A percentile compares a stretch with the other conserved stretches of the same genome.
These are phyloP conservation scores for Malus orientalis DNA, from an alignment of 306 rosid genomes.

Conservation along the genomic window DNA sequence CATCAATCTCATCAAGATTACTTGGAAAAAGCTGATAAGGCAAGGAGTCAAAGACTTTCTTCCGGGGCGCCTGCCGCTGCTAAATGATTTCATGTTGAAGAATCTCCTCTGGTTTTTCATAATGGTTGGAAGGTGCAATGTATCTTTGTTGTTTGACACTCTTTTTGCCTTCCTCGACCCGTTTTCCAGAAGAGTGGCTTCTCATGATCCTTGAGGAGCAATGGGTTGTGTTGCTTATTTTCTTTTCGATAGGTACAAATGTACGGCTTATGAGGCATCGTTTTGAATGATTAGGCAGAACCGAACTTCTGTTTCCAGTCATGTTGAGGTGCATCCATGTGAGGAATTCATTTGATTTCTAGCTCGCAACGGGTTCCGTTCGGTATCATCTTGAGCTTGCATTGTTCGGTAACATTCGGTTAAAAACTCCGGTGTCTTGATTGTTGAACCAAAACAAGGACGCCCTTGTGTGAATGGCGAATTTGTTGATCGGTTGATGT, in stretches of 20 bases:
- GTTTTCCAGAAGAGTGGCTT: not conserved
- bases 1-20: constrained; percentile 96
- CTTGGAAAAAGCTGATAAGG: constrained; percentile 88
- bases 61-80: constrained; percentile 51
- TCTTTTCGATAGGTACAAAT: not conserved
- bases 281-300: not conserved
- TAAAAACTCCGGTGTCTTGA: no score
- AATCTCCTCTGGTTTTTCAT: constrained; percentile 7
- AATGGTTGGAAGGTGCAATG: not conserved
- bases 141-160: not conserved
- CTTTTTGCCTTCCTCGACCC: not conserved
- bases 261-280: not conserved
- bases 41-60: constrained; percentile 84
- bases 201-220: not conserved
- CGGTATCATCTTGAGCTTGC: no score
- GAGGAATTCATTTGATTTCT: no score
- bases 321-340: not conserved
- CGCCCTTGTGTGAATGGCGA: no score
- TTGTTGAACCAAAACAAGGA: no score
- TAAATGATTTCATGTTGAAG: constrained; percentile 35
- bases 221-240: not conserved
- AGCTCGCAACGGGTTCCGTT: no score
- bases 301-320: not conserved
- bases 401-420: no score
- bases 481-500: no score